A percentile compares a stretch with the other conserved stretches of the same genome.
Evolutionary conservation across 2,329 filamentous ascomycete species (phyloP).

Genomic region (Juglanconis sp.): DNA sequence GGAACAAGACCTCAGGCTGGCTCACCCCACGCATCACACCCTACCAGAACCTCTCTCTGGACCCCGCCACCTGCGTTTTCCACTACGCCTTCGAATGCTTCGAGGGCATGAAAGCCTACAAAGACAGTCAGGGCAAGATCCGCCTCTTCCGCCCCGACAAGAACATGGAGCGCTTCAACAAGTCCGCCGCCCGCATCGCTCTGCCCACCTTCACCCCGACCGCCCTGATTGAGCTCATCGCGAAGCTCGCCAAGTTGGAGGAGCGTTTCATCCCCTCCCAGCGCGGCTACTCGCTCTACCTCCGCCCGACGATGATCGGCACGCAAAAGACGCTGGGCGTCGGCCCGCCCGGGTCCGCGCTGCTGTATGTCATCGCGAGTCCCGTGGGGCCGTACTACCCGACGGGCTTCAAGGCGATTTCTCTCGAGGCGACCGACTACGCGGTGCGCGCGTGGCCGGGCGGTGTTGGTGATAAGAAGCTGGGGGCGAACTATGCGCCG

Average conservation of each 20-base stretch:
- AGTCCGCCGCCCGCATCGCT: conserved; percentile 85
- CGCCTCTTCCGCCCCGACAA: conserved; percentile 90
- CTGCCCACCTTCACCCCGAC: conserved; percentile 79
- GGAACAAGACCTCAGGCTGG: conserved; percentile 85
- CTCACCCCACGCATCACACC: conserved; percentile 77
- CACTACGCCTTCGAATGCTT: conserved; percentile 99
- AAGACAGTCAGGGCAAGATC: conserved; percentile 73
- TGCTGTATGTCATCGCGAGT: conserved; percentile 92
- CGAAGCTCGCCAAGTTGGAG: conserved; percentile 75
- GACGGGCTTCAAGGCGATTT: conserved; percentile 96
- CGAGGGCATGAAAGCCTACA: conserved; percentile 99
- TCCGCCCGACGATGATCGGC: conserved; percentile 94
- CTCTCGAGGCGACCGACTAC: conserved; percentile 92
- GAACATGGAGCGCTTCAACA: conserved; percentile 96
- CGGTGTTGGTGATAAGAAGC: conserved; percentile 96
- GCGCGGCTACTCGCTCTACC: conserved; percentile 90
- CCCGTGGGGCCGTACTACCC: conserved; percentile 98
- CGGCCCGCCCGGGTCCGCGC: conserved; percentile 82
- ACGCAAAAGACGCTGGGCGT: conserved; percentile 94
- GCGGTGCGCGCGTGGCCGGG: conserved; percentile 97
- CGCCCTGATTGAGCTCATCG: conserved; percentile 76
- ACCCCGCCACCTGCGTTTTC: conserved; percentile 94
- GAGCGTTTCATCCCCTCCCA: conserved; percentile 83
- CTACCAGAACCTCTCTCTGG: conserved; percentile 95
- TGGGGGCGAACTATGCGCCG: conserved; percentile 98